A percentile compares a stretch with the other conserved stretches of the same genome.
phyloP scores from a whole-genome alignment of 2,329 filamentous ascomycete genomes.

The Delphinella strobiligena region DNA sequence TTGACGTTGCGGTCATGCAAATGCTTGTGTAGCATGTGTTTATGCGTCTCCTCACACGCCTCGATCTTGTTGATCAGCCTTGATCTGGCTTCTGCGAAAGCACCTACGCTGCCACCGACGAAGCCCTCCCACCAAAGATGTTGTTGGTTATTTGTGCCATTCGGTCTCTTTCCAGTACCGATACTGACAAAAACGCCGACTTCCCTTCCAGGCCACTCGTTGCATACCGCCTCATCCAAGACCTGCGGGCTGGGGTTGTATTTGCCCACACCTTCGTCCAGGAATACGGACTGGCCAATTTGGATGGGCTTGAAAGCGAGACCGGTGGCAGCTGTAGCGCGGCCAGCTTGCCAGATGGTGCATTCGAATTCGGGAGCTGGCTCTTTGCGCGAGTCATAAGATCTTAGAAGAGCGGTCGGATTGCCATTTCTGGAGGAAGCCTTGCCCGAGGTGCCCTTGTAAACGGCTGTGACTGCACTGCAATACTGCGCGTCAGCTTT shows the following conservation, averaged over 20 bases:
- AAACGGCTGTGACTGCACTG: constrained; percentile 70
- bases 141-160: constrained; percentile 54
- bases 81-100: constrained; percentile 80
- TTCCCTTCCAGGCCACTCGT: constrained; percentile 91
- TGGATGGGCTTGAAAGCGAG: constrained; percentile 93
- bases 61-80: constrained; percentile 86
- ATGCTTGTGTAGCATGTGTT: constrained; percentile 70
- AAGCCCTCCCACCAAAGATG: constrained; percentile 92
- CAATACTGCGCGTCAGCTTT: constrained; percentile 34
- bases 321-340: constrained; percentile 84
- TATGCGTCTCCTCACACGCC: constrained; percentile 82
- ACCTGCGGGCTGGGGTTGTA: constrained; percentile 81
- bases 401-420: constrained; percentile 62
- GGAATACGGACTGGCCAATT: constrained; percentile 85
- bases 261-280: constrained; percentile 81
- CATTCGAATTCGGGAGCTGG: constrained; percentile 80
- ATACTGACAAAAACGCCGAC: constrained; percentile 86
- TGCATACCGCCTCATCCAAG: constrained; percentile 79
- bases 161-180: constrained; percentile 77
- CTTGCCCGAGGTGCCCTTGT: constrained; percentile 60
- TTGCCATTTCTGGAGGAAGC: too few species aligned
- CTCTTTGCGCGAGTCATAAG: constrained; percentile 90
- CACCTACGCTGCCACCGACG: constrained; percentile 55
- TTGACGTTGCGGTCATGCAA: constrained; percentile 48
- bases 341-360: constrained; percentile 92